phyloP scores from a whole-genome alignment of 108 stramenopile species.

The Cylindrotheca closterium region DNA sequence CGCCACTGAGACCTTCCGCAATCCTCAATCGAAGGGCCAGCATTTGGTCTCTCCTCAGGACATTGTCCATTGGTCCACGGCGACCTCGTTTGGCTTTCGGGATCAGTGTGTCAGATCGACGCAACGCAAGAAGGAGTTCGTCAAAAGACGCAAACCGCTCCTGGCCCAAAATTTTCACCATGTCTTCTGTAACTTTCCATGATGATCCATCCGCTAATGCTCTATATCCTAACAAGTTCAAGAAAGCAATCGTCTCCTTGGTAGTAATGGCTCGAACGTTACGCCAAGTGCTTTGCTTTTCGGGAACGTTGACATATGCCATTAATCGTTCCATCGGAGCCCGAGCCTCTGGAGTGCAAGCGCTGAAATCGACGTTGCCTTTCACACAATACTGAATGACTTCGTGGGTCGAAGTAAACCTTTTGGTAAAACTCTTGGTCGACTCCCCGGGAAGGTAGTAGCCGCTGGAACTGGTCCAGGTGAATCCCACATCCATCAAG shows the following conservation, averaged over 20 bases:
- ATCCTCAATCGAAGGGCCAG: neutral
- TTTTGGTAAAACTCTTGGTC: neutral
- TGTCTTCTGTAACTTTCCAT: neutral
- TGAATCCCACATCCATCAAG: neutral
- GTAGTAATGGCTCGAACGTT: neutral
- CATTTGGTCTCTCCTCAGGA: neutral
- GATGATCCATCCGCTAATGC: neutral
- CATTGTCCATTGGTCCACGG: neutral
- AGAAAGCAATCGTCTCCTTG: neutral
- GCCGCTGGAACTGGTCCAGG: neutral
- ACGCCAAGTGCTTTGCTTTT: neutral
- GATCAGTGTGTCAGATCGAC: neutral
- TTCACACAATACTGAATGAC: too few relatives aligned
- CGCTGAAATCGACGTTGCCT: too few relatives aligned
- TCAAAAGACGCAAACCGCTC: neutral
- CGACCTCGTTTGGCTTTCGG: neutral
- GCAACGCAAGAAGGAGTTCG: neutral
- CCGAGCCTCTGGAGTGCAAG: too few relatives aligned
- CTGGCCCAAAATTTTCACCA: neutral
- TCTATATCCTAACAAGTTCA: neutral
- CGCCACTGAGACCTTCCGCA: neutral
- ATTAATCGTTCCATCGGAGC: neutral
- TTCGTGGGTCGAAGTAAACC: too few relatives aligned
- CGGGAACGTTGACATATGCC: neutral
- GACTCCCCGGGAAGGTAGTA: neutral